phyloP scores from a whole-genome alignment of 768 basidiomycete species.

The Neoboletus brunneissimus region DNA sequence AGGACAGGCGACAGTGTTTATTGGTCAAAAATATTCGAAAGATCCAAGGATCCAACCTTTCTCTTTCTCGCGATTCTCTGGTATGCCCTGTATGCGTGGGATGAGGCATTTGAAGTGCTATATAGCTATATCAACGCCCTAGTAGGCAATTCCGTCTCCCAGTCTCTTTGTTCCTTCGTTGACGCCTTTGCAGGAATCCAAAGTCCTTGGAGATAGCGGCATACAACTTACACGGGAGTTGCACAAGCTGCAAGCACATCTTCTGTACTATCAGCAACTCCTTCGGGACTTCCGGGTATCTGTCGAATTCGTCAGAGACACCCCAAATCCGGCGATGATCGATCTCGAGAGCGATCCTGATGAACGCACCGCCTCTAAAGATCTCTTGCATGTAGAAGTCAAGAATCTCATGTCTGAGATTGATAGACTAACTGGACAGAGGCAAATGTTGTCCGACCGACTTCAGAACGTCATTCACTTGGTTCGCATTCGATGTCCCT shows the following conservation, averaged over 20 bases:
- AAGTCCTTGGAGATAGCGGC: constrained; percentile 41
- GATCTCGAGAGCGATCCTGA: constrained; percentile 10
- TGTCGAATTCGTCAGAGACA: constrained; percentile 46
- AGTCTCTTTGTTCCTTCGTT: not conserved
- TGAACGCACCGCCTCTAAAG: constrained; percentile 22
- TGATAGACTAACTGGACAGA: constrained; percentile 38
- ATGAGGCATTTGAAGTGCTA: constrained; percentile 53
- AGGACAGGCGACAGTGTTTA: constrained; percentile 35
- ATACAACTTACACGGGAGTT: constrained; percentile 51
- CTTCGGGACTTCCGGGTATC: constrained; percentile 52
- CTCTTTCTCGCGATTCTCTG: constrained; percentile 52
- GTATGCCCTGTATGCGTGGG: constrained; percentile 63
- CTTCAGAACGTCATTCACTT: constrained; percentile 36
- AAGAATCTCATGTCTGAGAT: constrained; percentile 49
- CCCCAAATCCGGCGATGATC: constrained; percentile 48
- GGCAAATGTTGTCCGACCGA: constrained; percentile 32
- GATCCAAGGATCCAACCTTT: constrained; percentile 50
- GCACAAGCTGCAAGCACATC: constrained; percentile 56
- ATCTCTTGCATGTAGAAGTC: constrained; percentile 48
- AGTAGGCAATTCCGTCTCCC: constrained; percentile 31
- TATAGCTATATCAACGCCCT: constrained; percentile 49
- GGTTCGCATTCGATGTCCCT: constrained; percentile 16
- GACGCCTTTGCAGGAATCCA: constrained; percentile 40
- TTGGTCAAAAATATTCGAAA: constrained; percentile 30
- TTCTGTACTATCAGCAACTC: constrained; percentile 54